phyloP scores from a whole-genome alignment of 2,329 filamentous ascomycete genomes.

The Calonectria honghensis region DNA sequence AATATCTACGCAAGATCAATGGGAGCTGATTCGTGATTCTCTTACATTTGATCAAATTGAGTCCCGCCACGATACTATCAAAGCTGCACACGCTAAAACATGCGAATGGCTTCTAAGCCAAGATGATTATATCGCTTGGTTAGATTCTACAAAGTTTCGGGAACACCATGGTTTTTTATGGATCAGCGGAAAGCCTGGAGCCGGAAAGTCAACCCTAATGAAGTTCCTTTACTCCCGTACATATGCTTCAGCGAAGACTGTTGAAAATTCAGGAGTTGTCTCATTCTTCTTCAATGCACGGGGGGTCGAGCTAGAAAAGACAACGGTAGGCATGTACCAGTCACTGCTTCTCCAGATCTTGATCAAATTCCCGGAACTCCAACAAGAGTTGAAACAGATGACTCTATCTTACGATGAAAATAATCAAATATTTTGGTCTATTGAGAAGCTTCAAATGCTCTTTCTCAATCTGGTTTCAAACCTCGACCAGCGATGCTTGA shows the following conservation, averaged over 20 bases:
- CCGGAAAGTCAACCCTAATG: slow-evolving; percentile 25
- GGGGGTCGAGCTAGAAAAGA: neutral
- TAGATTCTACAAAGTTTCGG: no score
- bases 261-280: neutral
- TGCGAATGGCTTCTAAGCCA: no score
- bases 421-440: neutral
- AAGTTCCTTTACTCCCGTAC: neutral
- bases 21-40: no score
- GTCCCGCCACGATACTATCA: no score
- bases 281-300: slow-evolving; percentile 25
- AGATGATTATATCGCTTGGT: no score
- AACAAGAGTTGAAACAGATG: neutral
- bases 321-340: slow-evolving; percentile 3
- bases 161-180: slow-evolving; percentile 23
- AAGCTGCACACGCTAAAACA: no score
- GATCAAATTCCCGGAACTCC: neutral
- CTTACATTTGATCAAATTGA: no score
- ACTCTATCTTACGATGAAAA: no score
- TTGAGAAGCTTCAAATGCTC: rapidly evolving
- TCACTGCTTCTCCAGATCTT: neutral
- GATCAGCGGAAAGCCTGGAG: slow-evolving; percentile 22
- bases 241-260: neutral
- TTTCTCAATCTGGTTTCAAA: rapidly evolving
- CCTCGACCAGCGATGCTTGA: no score
- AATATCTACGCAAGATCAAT: no score